These are phyloP conservation scores for Citrus unshiu DNA, from an alignment of 345 rosid species.

Conservation along the genomic window DNA sequence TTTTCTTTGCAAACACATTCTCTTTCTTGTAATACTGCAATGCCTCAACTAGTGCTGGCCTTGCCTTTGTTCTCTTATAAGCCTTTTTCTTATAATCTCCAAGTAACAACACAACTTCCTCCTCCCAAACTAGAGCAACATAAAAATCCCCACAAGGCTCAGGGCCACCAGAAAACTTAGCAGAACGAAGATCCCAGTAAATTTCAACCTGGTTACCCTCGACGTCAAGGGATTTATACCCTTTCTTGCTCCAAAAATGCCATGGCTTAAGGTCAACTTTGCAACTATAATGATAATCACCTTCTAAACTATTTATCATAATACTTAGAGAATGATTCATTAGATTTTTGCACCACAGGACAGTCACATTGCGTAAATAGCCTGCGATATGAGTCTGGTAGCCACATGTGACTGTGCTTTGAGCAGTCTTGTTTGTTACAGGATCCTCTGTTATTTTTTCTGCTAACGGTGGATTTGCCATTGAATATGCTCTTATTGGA, in stretches of 20 bases:
- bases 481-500: slow-evolving; percentile 20
- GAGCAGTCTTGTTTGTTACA: slow-evolving; percentile 44
- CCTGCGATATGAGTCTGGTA: slow-evolving; percentile 73
- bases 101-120: slow-evolving; percentile 74
- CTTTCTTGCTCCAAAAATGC: slow-evolving; percentile 89
- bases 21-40: slow-evolving; percentile 66
- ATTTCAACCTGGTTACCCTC: slow-evolving; percentile 67
- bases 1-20: slow-evolving; percentile 75
- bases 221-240: slow-evolving; percentile 59
- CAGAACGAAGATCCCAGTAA: slow-evolving; percentile 85
- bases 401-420: slow-evolving; percentile 70
- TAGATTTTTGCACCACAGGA: slow-evolving; percentile 69
- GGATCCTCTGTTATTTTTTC: slow-evolving; percentile 57
- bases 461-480: slow-evolving; percentile 18
- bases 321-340: slow-evolving; percentile 72
- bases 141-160: slow-evolving; percentile 76
- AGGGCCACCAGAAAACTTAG: slow-evolving; percentile 67
- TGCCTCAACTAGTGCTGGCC: slow-evolving; percentile 71
- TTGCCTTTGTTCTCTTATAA: slow-evolving; percentile 73
- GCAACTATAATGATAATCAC: slow-evolving; percentile 47
- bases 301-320: slow-evolving; percentile 55
- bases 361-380: slow-evolving; percentile 54
- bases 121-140: slow-evolving; percentile 77
- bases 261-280: slow-evolving; percentile 86
- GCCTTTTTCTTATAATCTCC: slow-evolving; percentile 88